Base-by-base conservation (phyloP, 352 stramenopile species). In the Phytophthora colocasiae region DNA sequence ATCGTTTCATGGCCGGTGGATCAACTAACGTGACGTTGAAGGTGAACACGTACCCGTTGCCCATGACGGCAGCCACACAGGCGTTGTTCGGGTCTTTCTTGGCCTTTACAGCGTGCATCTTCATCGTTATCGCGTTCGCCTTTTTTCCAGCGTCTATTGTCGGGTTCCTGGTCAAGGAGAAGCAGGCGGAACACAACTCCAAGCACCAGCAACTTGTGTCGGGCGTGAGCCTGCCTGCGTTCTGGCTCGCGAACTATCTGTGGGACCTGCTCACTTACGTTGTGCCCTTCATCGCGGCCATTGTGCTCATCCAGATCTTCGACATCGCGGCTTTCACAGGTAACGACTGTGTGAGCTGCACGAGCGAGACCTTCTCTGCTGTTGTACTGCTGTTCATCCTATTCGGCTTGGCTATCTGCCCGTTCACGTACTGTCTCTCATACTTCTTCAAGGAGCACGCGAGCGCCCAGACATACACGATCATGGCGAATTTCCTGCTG, bases 131-230 rank as follows among this genome's bases (percentile, higher is more conserved):
- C 32, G 91, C 92, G 0, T 93, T 98, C 34, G 81, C 89, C 6
- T 98, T 96, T 69, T 91, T 98, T 32, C 90, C 93, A 4, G 92
- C 89, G 2, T 93, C 87, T 3, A 96, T 97, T 56, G 96, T 95
- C 26, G 90, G 92, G 15, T 98, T 98, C 63, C 77, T 99, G 27
- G 97, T 99, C 34, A 91, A 97, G 45, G 97, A 99, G 64, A 85
- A 80, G 46, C 89, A 98, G 52, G 80, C 91, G 0, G 75, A 77
- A 19, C 69, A 81, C 66, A 98, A 98, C 71, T 94, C 95, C 3
- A 99, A 99, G 72, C 97, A 99, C 78, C 89, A 98, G 69, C 93
- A 98, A 66, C 89, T 83, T 63, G 95, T 99, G 12, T 97, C 90
- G 9, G 97, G 97, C 5, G 96, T 98, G 9, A 87, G 85, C 48